Percentiles rank a stretch among this genome's conserved stretches.
phyloP scores from a whole-genome alignment of 768 basidiomycete species.

The Amanita molliuscula region DNA sequence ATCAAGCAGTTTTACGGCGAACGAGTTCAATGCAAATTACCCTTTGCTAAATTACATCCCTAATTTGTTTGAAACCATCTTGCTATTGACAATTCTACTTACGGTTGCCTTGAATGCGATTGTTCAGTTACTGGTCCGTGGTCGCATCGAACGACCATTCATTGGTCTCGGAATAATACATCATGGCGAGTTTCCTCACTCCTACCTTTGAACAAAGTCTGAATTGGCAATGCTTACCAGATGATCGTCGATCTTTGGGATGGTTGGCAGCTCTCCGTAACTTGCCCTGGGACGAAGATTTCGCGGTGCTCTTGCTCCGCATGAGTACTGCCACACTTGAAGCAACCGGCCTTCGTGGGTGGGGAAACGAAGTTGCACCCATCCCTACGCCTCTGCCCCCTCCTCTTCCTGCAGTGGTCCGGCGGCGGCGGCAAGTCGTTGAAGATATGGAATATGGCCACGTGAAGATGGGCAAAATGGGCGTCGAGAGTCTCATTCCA shows the following conservation, averaged over 20 bases:
- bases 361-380: conserved; percentile 64
- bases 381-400: conserved; percentile 20
- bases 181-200: conserved; percentile 14
- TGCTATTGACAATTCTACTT: conserved; percentile 45
- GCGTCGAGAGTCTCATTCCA: conserved; percentile 6
- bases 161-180: conserved; percentile 35
- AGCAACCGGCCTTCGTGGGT: conserved; percentile 58
- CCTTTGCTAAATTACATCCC: conserved; percentile 70
- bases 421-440: conserved; percentile 1
- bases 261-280: conserved; percentile 15
- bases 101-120: conserved; percentile 52
- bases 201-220: background rate
- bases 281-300: conserved; percentile 62
- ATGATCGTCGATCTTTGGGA: conserved; percentile 7
- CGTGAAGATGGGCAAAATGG: conserved; percentile 3
- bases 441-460: conserved; percentile 11
- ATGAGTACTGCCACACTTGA: conserved; percentile 70
- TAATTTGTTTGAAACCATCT: conserved; percentile 57
- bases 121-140: conserved; percentile 57
- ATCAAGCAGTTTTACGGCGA: background rate
- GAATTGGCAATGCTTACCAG: conserved; percentile 1
- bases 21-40: conserved; percentile 24
- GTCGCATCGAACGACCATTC: conserved; percentile 47
- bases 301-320: conserved; percentile 58
- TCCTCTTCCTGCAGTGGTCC: conserved; percentile 1